Evolutionary conservation across 2,329 filamentous ascomycete genomes (phyloP).

Genomic region (Aureobasidium sp.): DNA sequence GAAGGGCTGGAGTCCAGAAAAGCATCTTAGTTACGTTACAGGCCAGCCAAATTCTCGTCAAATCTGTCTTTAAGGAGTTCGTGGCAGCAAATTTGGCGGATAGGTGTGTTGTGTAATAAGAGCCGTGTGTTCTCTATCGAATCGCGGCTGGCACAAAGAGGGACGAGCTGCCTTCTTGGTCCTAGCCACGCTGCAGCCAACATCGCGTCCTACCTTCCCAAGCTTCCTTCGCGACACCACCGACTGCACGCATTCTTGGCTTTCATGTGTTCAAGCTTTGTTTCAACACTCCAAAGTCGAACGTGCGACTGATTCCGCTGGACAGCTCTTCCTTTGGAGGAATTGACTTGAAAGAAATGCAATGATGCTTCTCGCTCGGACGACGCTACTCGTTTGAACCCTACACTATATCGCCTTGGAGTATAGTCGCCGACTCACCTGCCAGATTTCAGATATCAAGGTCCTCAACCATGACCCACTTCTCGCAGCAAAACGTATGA

Average conservation of each 20-base stretch:
- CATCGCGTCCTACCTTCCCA: neutral
- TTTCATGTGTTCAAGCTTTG: neutral
- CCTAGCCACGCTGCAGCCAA: neutral
- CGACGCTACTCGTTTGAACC: neutral
- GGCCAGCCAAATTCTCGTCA: too few species aligned
- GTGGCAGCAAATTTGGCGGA: too few species aligned
- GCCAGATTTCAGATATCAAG: neutral
- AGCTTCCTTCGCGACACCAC: neutral
- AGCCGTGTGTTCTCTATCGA: neutral
- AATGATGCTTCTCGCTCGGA: neutral
- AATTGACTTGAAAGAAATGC: neutral
- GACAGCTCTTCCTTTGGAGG: neutral
- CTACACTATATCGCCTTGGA: neutral
- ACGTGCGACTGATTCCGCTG: neutral
- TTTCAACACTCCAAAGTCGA: too few species aligned
- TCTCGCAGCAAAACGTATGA: neutral
- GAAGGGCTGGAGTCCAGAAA: neutral
- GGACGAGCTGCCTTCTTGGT: neutral
- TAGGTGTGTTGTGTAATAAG: neutral
- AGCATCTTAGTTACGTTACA: neutral
- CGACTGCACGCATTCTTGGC: neutral
- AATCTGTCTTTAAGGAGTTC: neutral
- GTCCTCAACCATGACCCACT: neutral
- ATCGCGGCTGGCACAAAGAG: neutral
- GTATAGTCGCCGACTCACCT: neutral